A percentile compares a stretch with the other conserved stretches of the same genome.
phyloP scores from a whole-genome alignment of 129 eudicot species.

The Artemisia annua region DNA sequence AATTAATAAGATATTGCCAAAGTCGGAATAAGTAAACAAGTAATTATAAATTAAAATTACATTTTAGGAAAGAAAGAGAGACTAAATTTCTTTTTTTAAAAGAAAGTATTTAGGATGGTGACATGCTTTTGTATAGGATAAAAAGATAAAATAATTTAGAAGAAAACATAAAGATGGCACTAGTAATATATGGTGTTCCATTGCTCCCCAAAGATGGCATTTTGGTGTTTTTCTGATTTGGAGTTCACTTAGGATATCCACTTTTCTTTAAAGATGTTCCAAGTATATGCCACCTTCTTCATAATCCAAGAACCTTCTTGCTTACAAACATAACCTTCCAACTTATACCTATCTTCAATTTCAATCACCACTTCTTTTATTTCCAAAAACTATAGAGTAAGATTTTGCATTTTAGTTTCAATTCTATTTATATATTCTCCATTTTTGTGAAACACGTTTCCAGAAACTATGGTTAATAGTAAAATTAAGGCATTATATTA shows the following conservation, averaged over 20 bases:
- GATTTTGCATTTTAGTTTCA: too few species aligned
- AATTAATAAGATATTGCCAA: too few species aligned
- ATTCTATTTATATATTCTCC: too few species aligned
- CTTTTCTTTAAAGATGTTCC: slow-evolving; percentile 10
- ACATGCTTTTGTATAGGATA: slow-evolving; percentile 28
- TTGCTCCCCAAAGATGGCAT: slow-evolving; percentile 32
- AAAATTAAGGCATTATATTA: too few species aligned
- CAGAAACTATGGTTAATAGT: too few species aligned
- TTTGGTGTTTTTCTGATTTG: slow-evolving; percentile 38
- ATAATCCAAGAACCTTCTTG: slow-evolving; percentile 4
- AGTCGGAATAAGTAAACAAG: not conserved
- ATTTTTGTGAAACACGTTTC: not conserved
- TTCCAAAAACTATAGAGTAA: not conserved
- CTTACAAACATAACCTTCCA: not conserved
- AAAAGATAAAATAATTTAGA: slow-evolving; percentile 20
- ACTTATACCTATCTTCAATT: not conserved
- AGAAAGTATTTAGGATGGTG: slow-evolving; percentile 14
- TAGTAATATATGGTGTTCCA: slow-evolving; percentile 23
- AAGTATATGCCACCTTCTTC: not conserved
- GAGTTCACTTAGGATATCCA: slow-evolving; percentile 27
- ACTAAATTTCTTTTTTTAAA: not conserved
- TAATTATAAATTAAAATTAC: not conserved
- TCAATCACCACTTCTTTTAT: not conserved
- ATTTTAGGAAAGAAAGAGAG: not conserved
- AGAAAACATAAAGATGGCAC: slow-evolving; percentile 4